Base-by-base conservation (phyloP, 2,329 filamentous ascomycete species). In the Scytalidium lignicola region DNA sequence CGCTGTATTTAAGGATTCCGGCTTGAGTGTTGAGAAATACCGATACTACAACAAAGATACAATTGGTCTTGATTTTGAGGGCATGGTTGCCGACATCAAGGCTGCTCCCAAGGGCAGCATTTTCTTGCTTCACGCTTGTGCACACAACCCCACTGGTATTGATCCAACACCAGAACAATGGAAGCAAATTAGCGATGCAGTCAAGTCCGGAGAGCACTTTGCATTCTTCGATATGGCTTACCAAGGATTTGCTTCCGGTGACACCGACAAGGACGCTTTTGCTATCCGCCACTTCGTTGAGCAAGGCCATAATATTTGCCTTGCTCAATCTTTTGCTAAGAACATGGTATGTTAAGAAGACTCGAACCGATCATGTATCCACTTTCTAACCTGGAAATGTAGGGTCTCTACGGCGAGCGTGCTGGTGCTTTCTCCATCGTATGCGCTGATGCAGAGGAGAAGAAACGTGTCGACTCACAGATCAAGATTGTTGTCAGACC, bases 211-310 rank as follows among this genome's bases (percentile, higher is more conserved):
- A 69, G 84, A 79, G 45, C 92, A 97, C 80, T 95, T 86, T 70
- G 85, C 90, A 63, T 96, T 99, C 82, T 99, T 97, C 75, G 92
- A 97, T 72, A 96, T 96, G 91, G 92, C 92, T 57, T 99, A 99
- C 80, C 92, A 99, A 75, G 92, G 92, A 62, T 97, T 99, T 66
- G 92, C 92, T 62, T 93, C 86, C 57, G 92, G 92, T 60, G 82
- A 95, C 73, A 93, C 88, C 57, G 82, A 95, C 77, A 85, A 85
- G 71, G 92, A 99, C 68, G 93, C 93, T 56, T 97, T 92, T 68
- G 89, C 93, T 53, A 80, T 97, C 59, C 85, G 93, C 60, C 79
- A 96, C 79, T 99, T 99, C 70, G 83, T 96, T 68, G 80, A 90
- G 74, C 77, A 96, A 74, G 92, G 92, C 63, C 90, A 96, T 76